phyloP scores from a whole-genome alignment of 176 grass and related monocot species.

The Oryza longistaminata region DNA sequence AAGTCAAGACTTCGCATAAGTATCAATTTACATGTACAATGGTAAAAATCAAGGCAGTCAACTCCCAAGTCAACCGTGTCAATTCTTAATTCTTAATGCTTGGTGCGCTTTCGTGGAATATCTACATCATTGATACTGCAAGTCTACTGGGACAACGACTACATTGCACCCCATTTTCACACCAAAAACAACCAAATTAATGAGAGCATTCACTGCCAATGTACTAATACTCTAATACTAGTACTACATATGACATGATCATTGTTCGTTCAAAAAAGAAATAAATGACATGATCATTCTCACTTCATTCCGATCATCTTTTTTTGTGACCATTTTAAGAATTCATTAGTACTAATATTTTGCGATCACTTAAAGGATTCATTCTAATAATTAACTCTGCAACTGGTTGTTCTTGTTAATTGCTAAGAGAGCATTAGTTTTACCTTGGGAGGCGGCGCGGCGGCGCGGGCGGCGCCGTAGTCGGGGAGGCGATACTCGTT shows the following conservation, averaged over 20 bases:
- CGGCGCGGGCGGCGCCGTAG: neutral
- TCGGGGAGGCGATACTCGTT: constrained; percentile 90
- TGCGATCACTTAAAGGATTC: neutral
- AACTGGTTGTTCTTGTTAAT: neutral
- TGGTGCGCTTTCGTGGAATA: constrained; percentile 10
- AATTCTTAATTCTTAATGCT: neutral
- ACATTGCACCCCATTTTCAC: neutral
- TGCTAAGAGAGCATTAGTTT: neutral
- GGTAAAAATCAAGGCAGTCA: constrained; percentile 5
- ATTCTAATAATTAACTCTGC: neutral
- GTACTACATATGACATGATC: neutral
- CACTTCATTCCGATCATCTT: neutral
- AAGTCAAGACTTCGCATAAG: too few species aligned
- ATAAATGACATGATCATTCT: neutral
- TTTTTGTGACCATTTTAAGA: neutral
- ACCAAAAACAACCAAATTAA: neutral
- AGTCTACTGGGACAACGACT: neutral
- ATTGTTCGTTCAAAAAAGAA: too few species aligned
- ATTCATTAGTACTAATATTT: neutral
- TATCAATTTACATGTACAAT: neutral
- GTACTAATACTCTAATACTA: neutral
- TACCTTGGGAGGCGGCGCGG: constrained; percentile 37
- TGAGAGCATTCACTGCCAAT: neutral
- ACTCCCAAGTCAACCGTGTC: constrained; percentile 29
- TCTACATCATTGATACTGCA: neutral